A percentile compares a stretch with the other conserved stretches of the same genome.
These are phyloP conservation scores for Austropuccinia psidii DNA, from an alignment of 1,284 basidiomycete genomes.

Conservation along the genomic window DNA sequence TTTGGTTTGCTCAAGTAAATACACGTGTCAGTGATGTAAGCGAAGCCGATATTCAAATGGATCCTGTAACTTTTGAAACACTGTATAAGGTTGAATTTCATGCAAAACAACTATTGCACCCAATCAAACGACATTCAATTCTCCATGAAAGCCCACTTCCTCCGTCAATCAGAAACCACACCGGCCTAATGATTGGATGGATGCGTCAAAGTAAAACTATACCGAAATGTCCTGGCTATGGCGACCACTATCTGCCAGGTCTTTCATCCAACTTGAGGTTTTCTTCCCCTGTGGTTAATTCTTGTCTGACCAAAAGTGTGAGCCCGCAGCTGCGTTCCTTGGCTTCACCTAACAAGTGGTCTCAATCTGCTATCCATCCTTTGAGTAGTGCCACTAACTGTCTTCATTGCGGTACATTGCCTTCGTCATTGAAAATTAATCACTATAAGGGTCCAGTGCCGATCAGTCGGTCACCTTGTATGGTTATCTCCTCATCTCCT, in stretches of 20 bases:
- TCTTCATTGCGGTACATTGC: too few species aligned
- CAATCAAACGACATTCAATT: constrained; percentile 11
- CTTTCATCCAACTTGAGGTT: background rate
- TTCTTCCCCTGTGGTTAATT: too few species aligned
- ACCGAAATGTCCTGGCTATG: constrained; percentile 23
- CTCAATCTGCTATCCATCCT: too few species aligned
- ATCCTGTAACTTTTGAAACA: constrained; percentile 19
- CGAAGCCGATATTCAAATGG: constrained; percentile 31
- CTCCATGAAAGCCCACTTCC: background rate
- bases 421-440: too few species aligned
- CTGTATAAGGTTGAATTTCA: constrained; percentile 29
- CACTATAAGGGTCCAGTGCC: too few species aligned
- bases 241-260: background rate
- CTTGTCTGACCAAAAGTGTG: too few species aligned
- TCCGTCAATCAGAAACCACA: background rate
- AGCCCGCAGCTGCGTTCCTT: too few species aligned
- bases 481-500: too few species aligned
- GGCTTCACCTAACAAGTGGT: too few species aligned
- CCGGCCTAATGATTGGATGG: constrained; percentile 15
- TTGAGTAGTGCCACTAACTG: too few species aligned
- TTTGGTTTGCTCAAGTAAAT: background rate
- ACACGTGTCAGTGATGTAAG: constrained; percentile 1
- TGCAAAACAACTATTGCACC: constrained; percentile 16
- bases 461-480: too few species aligned
- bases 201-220: constrained; percentile 20